Conservation (phyloP, 2,329 filamentous ascomycete genomes). For the Aureobasidium sp. region DNA sequence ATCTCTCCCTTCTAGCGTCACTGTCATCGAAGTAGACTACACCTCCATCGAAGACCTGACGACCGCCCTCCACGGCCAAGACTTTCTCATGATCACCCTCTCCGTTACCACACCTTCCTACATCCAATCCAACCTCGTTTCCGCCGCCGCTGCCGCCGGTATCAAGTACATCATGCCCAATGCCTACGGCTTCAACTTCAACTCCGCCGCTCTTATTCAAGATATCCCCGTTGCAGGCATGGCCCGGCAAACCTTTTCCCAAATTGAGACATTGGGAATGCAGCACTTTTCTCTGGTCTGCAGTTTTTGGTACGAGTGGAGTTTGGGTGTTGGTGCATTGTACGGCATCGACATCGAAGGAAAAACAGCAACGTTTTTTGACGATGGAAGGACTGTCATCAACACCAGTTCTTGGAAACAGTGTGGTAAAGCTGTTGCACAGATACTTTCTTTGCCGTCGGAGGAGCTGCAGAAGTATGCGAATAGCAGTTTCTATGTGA, state of each 20-base stretch:
- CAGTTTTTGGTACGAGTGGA: slow-evolving; percentile 28
- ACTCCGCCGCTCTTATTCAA: slow-evolving; percentile 17
- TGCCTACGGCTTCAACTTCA: slow-evolving; percentile 22
- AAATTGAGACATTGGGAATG: slow-evolving; percentile 23
- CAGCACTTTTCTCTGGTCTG: slow-evolving; percentile 23
- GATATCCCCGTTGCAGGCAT: slow-evolving; percentile 17
- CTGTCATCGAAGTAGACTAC: slow-evolving; percentile 23
- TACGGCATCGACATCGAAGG: slow-evolving; percentile 27
- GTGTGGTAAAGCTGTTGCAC: slow-evolving; percentile 27
- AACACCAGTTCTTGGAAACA: slow-evolving; percentile 28
- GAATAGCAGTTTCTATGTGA: slow-evolving; percentile 30
- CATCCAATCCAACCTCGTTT: slow-evolving; percentile 22
- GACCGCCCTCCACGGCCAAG: slow-evolving; percentile 25
- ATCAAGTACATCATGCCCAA: slow-evolving; percentile 27
- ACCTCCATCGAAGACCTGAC: slow-evolving; percentile 20
- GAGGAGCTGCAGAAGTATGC: slow-evolving; percentile 20
- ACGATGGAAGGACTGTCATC: slow-evolving; percentile 24
- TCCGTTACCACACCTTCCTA: slow-evolving; percentile 20
- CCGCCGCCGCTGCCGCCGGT: slow-evolving; percentile 23
- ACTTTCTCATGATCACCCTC: slow-evolving; percentile 28
- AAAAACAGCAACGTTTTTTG: slow-evolving; percentile 21
- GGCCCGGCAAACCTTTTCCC: slow-evolving; percentile 17
- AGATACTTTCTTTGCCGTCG: slow-evolving; percentile 27
- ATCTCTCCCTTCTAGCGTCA: slow-evolving; percentile 18
- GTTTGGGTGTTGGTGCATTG: slow-evolving; percentile 16